phyloP scores from a whole-genome alignment of 2,329 filamentous ascomycete genomes.

The Calonectria honghensis region DNA sequence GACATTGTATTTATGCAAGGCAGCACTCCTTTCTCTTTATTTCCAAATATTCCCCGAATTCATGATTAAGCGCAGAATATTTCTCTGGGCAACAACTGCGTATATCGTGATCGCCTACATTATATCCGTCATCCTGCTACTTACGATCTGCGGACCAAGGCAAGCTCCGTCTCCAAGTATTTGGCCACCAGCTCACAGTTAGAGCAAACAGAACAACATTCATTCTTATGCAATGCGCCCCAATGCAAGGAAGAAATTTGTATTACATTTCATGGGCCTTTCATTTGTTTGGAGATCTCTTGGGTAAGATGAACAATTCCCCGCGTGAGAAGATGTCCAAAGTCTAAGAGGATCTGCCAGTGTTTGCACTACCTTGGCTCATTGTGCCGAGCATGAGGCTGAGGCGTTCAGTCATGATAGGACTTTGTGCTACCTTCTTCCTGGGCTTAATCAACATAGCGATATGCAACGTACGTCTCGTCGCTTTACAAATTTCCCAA shows the following conservation, averaged over 20 bases:
- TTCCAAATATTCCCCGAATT: conserved; percentile 15
- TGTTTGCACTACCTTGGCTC: neutral
- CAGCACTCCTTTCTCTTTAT: neutral
- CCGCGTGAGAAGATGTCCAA: accelerated
- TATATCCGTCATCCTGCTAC: neutral
- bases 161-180: neutral
- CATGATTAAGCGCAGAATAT: conserved; percentile 11
- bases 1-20: conserved; percentile 13
- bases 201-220: neutral
- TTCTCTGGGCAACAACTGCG: neutral
- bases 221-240: neutral
- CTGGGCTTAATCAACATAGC: neutral
- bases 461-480: neutral
- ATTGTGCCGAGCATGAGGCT: conserved; percentile 10
- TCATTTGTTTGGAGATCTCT: neutral
- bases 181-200: neutral
- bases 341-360: neutral
- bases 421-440: neutral
- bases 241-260: neutral
- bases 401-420: neutral
- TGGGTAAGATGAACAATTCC: neutral
- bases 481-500: neutral
- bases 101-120: neutral
- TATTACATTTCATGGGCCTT: neutral
- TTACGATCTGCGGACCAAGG: neutral